Evolutionary conservation across 2,329 filamentous ascomycete species (phyloP), one percentile per base, ranked within the genome.

Genomic region (Mycogone perniciosa): DNA sequence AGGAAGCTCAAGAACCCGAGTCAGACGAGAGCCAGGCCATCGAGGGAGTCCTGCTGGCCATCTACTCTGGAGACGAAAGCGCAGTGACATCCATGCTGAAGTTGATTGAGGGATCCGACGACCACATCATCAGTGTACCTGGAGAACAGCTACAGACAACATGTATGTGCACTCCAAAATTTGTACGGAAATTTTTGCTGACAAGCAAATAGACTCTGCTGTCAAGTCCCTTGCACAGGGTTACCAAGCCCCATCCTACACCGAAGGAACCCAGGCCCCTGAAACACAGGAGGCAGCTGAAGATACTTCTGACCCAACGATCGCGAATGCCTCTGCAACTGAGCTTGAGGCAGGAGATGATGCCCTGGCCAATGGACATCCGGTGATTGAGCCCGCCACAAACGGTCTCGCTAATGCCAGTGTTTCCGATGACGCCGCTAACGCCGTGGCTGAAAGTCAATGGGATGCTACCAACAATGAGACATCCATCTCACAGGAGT

Each of bases 11-110:
- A 49, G 79, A 86, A 59, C 76, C 80, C 44, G 70, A 74, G 38
- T 67, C 77, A 5, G 86, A 90, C 51, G 86, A 92, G 72, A 89
- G 84, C 68, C 82, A 84, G 68, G 89, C 88, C 34, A 83, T 93
- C 53, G 88, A 95, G 70, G 88, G 88, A 47, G 83, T 89, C 33
- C 75, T 95, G 52, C 75, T 90, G 43, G 79, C 85, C 54, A 85
- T 93, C 31, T 93, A 95, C 69, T 81, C 82, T 42, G 89, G 88
- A 43, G 87, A 92, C 61, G 80, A 87, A 56, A 77, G 74, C 58
- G 88, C 87, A 46, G 87, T 93, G 27, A 73, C 80, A 48, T 81
- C 86, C 51, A 89, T 89, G 71, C 70, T 88, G 62, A 90, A 88
- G 73, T 76, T 95, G 52, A 86, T 90, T 50, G 76, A 88, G 52